Evolutionary conservation across 345 rosid species (phyloP).

Genomic region (Garcia nutans): DNA sequence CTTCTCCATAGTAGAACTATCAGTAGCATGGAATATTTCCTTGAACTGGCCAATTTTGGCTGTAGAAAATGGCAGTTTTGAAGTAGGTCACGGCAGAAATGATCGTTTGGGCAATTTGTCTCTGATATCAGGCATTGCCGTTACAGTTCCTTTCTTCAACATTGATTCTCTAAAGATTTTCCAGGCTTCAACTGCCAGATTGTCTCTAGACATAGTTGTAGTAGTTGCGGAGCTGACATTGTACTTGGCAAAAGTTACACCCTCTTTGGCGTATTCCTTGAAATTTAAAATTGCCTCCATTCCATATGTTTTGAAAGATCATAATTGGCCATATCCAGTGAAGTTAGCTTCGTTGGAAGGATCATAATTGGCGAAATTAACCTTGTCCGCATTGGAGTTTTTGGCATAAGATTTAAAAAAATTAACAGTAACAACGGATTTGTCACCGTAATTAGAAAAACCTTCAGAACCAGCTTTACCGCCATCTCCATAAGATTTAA

Average conservation of each 20-base stretch:
- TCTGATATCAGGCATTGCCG: conserved; percentile 75
- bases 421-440: conserved; percentile 59
- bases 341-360: conserved; percentile 58
- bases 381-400: conserved; percentile 43
- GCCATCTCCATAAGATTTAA: conserved; percentile 1
- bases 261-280: conserved; percentile 49
- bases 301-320: too few species aligned
- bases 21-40: conserved; percentile 47
- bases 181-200: conserved; percentile 49
- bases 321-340: conserved; percentile 63
- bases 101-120: conserved; percentile 86
- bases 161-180: conserved; percentile 67
- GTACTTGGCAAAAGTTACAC: conserved; percentile 50
- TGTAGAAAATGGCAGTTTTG: conserved; percentile 59
- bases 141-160: conserved; percentile 53
- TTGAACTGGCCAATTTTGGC: conserved; percentile 27
- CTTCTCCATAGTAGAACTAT: conserved; percentile 48
- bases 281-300: conserved; percentile 44
- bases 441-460: conserved; percentile 58
- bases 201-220: conserved; percentile 23
- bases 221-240: conserved; percentile 23
- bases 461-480: conserved; percentile 30
- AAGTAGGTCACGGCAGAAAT: conserved; percentile 58
- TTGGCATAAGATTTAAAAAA: conserved; percentile 63
- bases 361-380: conserved; percentile 53